These are phyloP conservation scores for Ogataea ganodermae DNA, from an alignment of 805 yeast species.

Conservation along the genomic window DNA sequence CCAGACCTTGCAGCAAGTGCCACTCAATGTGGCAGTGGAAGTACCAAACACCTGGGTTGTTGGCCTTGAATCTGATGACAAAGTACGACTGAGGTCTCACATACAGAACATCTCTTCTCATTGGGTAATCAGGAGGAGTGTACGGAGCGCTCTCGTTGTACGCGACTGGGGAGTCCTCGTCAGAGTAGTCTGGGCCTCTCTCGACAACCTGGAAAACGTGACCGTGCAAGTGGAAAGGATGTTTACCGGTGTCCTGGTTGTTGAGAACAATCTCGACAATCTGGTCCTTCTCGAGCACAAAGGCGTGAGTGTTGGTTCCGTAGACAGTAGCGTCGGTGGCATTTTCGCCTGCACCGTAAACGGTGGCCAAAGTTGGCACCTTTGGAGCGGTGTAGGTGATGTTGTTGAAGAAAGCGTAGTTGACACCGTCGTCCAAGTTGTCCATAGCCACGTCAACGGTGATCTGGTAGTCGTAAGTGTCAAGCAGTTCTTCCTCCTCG, in stretches of 20 bases:
- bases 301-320: conserved; percentile 80
- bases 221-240: conserved; percentile 98
- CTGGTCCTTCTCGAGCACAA: conserved; percentile 65
- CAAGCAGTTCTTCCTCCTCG: conserved; percentile 53
- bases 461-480: conserved; percentile 69
- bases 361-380: conserved; percentile 84
- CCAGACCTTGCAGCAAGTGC: conserved; percentile 96
- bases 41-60: conserved; percentile 97
- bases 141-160: conserved; percentile 56
- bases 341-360: conserved; percentile 65
- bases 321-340: conserved; percentile 56
- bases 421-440: conserved; percentile 81
- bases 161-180: conserved; percentile 53
- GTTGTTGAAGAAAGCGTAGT: conserved; percentile 96
- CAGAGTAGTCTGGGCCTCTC: conserved; percentile 63
- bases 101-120: conserved; percentile 79
- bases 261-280: conserved; percentile 81
- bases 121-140: conserved; percentile 71
- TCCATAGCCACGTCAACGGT: conserved; percentile 80
- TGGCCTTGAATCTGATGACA: conserved; percentile 84
- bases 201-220: conserved; percentile 82
- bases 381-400: conserved; percentile 75
- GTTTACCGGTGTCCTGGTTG: conserved; percentile 87
- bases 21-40: conserved; percentile 99
- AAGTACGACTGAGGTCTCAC: conserved; percentile 84